These are phyloP conservation scores for Phialophora macrospora DNA, from an alignment of 2,329 filamentous ascomycete species.

Conservation along the genomic window DNA sequence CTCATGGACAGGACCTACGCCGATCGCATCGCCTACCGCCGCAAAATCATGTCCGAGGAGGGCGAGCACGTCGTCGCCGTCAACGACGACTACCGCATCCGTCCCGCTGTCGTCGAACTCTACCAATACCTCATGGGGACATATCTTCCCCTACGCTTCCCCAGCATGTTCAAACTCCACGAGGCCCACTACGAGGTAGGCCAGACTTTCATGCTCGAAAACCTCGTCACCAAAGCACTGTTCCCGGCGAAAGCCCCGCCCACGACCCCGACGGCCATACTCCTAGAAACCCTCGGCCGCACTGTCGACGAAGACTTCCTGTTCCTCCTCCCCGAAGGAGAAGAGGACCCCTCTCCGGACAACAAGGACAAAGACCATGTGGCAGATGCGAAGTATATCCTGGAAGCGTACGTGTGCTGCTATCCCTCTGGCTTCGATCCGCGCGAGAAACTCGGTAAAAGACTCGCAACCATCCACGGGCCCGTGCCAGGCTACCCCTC, in stretches of 20 bases:
- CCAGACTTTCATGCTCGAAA: slow-evolving; percentile 47
- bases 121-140: slow-evolving; percentile 60
- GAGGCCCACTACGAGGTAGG: slow-evolving; percentile 40
- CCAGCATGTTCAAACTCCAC: slow-evolving; percentile 56
- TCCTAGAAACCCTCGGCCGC: slow-evolving; percentile 56
- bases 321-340: slow-evolving; percentile 57
- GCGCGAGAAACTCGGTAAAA: slow-evolving; percentile 58
- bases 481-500: slow-evolving; percentile 63
- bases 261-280: slow-evolving; percentile 43
- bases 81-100: slow-evolving; percentile 48
- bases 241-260: slow-evolving; percentile 47
- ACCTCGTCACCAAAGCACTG: slow-evolving; percentile 52
- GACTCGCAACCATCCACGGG: slow-evolving; percentile 60
- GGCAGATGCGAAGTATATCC: slow-evolving; percentile 53
- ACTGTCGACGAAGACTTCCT: slow-evolving; percentile 66
- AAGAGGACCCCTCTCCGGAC: slow-evolving; percentile 30
- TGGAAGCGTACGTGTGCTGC: slow-evolving; percentile 61
- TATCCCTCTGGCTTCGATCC: slow-evolving; percentile 66
- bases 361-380: slow-evolving; percentile 19
- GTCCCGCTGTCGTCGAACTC: slow-evolving; percentile 59
- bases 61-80: slow-evolving; percentile 49
- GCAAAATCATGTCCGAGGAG: slow-evolving; percentile 53
- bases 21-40: slow-evolving; percentile 57
- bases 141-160: slow-evolving; percentile 64
- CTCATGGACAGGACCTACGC: slow-evolving; percentile 65